These are phyloP conservation scores for Penicillium freii DNA, from an alignment of 2,329 filamentous ascomycete genomes.

Conservation along the genomic window DNA sequence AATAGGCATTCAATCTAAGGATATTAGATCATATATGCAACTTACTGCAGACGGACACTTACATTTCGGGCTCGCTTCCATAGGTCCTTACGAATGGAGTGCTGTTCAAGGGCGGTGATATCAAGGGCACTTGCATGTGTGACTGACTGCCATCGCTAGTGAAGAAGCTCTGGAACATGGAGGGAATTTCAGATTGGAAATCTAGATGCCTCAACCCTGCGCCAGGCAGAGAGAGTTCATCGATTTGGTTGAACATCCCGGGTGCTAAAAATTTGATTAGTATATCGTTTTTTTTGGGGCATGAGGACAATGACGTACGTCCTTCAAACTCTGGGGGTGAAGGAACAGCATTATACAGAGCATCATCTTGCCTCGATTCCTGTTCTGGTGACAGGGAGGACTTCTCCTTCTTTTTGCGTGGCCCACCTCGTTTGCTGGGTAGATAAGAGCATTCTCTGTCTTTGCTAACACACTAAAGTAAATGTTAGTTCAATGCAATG, in stretches of 20 bases:
- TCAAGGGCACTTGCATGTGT: slow-evolving; percentile 29
- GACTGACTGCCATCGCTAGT: slow-evolving; percentile 24
- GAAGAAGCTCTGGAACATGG: slow-evolving; percentile 41
- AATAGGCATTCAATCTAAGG: slow-evolving; percentile 46
- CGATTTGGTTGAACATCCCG: slow-evolving; percentile 42
- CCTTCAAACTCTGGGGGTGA: slow-evolving; percentile 32
- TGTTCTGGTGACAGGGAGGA: slow-evolving; percentile 23
- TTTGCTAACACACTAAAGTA: slow-evolving; percentile 40
- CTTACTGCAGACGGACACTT: slow-evolving; percentile 14
- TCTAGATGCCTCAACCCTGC: slow-evolving; percentile 43
- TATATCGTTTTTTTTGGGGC: not conserved
- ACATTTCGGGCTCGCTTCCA: slow-evolving; percentile 44
- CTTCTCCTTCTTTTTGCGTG: slow-evolving; percentile 41
- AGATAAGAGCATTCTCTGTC: slow-evolving; percentile 43
- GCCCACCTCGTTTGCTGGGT: slow-evolving; percentile 46
- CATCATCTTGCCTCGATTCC: slow-evolving; percentile 20
- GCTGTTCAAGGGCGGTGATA: slow-evolving; percentile 28
- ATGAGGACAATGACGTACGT: slow-evolving; percentile 25
- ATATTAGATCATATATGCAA: slow-evolving; percentile 16
- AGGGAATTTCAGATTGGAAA: slow-evolving; percentile 36
- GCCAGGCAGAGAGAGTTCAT: slow-evolving; percentile 41
- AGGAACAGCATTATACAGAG: slow-evolving; percentile 23
- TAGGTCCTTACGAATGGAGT: slow-evolving; percentile 40
- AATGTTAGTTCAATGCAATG: slow-evolving; percentile 2
- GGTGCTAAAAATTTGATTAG: slow-evolving; percentile 28